Base-by-base conservation (phyloP, 1,139 yeast genomes). In the Hanseniaspora uvarum region DNA sequence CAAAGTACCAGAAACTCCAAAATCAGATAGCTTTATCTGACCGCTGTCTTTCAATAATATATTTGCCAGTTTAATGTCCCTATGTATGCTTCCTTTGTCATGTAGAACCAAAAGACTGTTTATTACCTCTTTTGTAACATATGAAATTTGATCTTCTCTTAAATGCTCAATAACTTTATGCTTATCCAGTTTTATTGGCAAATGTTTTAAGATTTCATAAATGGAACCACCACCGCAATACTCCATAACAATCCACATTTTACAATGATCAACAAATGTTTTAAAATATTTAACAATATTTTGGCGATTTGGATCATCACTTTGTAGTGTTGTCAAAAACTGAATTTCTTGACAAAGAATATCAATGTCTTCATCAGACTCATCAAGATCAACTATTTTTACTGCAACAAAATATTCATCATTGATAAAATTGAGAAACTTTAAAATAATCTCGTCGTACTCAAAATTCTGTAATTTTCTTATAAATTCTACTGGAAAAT, bases 181-280 rank as follows among this genome's bases (percentile, higher is more conserved):
- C 2, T 40, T 30, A 4, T 26, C 26, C 1, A 43, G 5, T 45
- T 68, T 71, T 58, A 72, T 74, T 33, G 65, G 63, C 44, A 60
- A 55, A 54, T 72, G 72, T 60, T 74, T 78, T 36, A 83, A 63
- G 58, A 88, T 72, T 62, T 87, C 95, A 0, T 86, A 76, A 66
- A 95, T 85, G 1, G 95, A 85, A 0, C 96, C 95, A 23, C 94
- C 95, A 12, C 89, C 94, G 68, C 96, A 88, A 64, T 77, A 86
- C 65, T 88, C 96, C 95, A 88, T 86, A 5, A 85, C 83, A 52
- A 88, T 85, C 81, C 89, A 87, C 81, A 88, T 78, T 23, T 79
- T 76, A 78, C 86, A 30, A 8, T 21, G 34, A 52, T 73, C 71
- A 11, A 81, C 68, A 62, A 80, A 78, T 0, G 94, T 80, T 51